These are phyloP conservation scores for Apiospora malaysiana DNA, from an alignment of 2,329 filamentous ascomycete species.

Conservation along the genomic window DNA sequence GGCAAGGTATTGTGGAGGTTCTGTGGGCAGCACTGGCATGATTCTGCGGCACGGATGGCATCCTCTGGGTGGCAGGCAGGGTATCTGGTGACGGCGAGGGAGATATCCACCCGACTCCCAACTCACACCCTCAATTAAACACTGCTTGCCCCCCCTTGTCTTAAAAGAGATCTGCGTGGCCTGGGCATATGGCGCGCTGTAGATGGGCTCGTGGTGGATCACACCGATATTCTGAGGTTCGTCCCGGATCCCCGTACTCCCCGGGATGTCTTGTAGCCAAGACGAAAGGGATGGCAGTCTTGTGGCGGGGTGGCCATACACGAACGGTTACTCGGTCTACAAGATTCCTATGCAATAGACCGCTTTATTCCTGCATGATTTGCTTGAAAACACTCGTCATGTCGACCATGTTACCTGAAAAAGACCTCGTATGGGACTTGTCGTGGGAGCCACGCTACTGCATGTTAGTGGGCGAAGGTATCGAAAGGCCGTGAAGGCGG, in stretches of 20 bases:
- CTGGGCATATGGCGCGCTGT: constrained; percentile 1
- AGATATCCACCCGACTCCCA: constrained; percentile 7
- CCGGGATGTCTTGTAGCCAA: constrained; percentile 7
- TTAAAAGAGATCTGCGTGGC: not conserved
- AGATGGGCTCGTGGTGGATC: constrained; percentile 3
- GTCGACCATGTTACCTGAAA: constrained; percentile 2
- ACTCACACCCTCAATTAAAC: constrained; percentile 16
- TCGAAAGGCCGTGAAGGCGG: not conserved
- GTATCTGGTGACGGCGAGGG: constrained; percentile 4
- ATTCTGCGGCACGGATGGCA: not conserved
- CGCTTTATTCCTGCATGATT: not conserved
- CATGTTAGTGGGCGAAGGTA: constrained; percentile 6
- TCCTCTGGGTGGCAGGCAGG: not conserved
- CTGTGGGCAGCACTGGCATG: not conserved
- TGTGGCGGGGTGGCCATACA: not conserved
- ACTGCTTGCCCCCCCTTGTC: constrained; percentile 16
- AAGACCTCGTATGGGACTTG: constrained; percentile 6
- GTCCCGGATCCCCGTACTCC: not conserved
- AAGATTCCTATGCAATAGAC: constrained; percentile 6
- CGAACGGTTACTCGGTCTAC: constrained; percentile 6
- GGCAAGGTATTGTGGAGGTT: not conserved
- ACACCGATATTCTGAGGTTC: constrained; percentile 16
- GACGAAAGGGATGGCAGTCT: constrained; percentile 1
- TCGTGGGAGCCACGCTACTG: constrained; percentile 12
- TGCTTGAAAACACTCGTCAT: not conserved